A percentile compares a stretch with the other conserved stretches of the same genome.
Conservation (phyloP, 805 yeast genomes). For the Lipomyces yamanashiensis region DNA sequence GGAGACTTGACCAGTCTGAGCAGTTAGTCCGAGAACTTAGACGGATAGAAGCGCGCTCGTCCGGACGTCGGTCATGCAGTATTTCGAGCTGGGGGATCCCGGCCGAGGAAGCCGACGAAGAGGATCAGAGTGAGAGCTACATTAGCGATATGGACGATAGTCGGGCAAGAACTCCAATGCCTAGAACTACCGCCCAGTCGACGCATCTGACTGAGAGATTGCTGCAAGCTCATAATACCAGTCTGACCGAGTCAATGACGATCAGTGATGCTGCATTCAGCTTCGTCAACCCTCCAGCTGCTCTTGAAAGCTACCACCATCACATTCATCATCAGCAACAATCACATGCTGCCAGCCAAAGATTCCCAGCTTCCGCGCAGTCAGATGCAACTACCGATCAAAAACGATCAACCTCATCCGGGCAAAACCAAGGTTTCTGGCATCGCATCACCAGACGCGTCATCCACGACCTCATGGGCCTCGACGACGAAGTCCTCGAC, state of each 20-base stretch:
- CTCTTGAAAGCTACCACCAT: background rate
- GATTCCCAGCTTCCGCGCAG: background rate
- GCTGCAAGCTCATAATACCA: background rate
- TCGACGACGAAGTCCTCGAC: constrained; percentile 47
- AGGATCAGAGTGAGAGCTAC: background rate
- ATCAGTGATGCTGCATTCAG: constrained; percentile 1
- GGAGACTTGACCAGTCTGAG: constrained; percentile 49
- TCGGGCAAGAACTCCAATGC: background rate
- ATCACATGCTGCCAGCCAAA: background rate
- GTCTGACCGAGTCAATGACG: background rate
- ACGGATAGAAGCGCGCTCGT: constrained; percentile 34
- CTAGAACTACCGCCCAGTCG: background rate
- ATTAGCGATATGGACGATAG: background rate
- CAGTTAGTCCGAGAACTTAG: constrained; percentile 42
- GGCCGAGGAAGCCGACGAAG: constrained; percentile 22
- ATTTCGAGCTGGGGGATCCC: constrained; percentile 29
- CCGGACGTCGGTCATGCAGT: constrained; percentile 12
- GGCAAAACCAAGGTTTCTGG: constrained; percentile 24
- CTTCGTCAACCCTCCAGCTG: background rate
- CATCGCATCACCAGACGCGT: constrained; percentile 36
- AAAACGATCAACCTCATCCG: background rate
- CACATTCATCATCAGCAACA: background rate
- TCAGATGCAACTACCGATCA: background rate
- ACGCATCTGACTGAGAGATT: constrained; percentile 6
- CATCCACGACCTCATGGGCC: constrained; percentile 43